A percentile compares a stretch with the other conserved stretches of the same genome.
phyloP scores from a whole-genome alignment of 129 eudicot species.

The Lonicera japonica region DNA sequence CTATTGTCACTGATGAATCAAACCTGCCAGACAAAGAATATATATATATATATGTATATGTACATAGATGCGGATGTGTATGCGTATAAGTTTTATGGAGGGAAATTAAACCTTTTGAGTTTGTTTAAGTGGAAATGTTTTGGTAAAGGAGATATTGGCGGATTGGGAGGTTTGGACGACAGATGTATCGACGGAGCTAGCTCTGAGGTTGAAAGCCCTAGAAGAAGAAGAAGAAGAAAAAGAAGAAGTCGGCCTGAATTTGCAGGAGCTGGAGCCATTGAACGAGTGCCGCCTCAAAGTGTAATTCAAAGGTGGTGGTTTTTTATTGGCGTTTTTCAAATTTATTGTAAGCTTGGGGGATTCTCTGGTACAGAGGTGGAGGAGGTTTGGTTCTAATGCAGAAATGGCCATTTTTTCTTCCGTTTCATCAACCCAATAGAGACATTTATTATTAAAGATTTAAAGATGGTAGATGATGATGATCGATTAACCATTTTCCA shows the following conservation, averaged over 20 bases:
- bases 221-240: background rate
- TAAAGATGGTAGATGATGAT: too few species aligned
- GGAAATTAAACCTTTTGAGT: conserved; percentile 43
- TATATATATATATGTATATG: too few species aligned
- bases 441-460: too few species aligned
- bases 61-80: too few species aligned
- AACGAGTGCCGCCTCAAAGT: conserved; percentile 6
- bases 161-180: conserved; percentile 34
- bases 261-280: conserved; percentile 29
- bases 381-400: conserved; percentile 38
- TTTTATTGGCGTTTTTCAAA: conserved; percentile 24
- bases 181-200: conserved; percentile 40
- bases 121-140: conserved; percentile 46
- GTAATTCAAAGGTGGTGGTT: conserved; percentile 32
- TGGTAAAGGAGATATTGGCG: conserved; percentile 32
- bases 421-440: background rate
- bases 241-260: conserved; percentile 12
- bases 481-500: too few species aligned
- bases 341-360: conserved; percentile 18
- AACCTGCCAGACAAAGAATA: too few species aligned
- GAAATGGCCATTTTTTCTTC: conserved; percentile 34
- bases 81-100: background rate
- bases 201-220: conserved; percentile 22
- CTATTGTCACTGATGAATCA: background rate
- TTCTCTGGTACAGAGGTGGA: conserved; percentile 31